phyloP scores from a whole-genome alignment of 352 stramenopile genomes.

The Phytopythium aichiense region DNA sequence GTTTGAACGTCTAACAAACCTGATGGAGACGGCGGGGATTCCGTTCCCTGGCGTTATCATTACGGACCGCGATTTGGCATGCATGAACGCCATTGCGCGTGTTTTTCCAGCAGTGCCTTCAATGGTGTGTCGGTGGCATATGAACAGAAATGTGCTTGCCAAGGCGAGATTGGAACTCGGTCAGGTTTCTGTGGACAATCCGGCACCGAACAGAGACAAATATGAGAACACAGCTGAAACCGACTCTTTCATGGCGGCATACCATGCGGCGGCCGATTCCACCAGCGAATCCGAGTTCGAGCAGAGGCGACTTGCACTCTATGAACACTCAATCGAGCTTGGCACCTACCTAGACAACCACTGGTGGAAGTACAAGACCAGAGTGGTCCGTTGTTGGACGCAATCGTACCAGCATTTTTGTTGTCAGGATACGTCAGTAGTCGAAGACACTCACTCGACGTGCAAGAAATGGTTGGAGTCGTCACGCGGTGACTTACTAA shows the following conservation, averaged over 20 bases:
- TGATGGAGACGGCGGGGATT: neutral
- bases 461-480: slow-evolving; percentile 1
- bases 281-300: neutral
- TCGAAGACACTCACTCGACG: neutral
- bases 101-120: neutral
- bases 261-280: neutral
- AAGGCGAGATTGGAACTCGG: neutral
- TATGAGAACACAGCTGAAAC: slow-evolving; percentile 3
- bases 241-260: neutral
- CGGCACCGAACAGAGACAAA: neutral
- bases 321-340: neutral
- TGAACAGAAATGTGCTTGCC: neutral
- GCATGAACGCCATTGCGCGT: neutral
- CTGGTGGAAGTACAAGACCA: slow-evolving; percentile 4
- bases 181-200: neutral
- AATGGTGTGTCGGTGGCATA: slow-evolving; percentile 3
- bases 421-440: neutral
- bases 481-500: neutral
- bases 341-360: neutral
- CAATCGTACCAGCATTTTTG: neutral
- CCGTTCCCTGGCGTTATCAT: neutral
- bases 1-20: neutral
- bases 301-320: no score
- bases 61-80: neutral
- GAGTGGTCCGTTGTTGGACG: neutral